These are phyloP conservation scores for Backusella australiensis DNA, from an alignment of 192 early-diverging fungal species.

Conservation along the genomic window DNA sequence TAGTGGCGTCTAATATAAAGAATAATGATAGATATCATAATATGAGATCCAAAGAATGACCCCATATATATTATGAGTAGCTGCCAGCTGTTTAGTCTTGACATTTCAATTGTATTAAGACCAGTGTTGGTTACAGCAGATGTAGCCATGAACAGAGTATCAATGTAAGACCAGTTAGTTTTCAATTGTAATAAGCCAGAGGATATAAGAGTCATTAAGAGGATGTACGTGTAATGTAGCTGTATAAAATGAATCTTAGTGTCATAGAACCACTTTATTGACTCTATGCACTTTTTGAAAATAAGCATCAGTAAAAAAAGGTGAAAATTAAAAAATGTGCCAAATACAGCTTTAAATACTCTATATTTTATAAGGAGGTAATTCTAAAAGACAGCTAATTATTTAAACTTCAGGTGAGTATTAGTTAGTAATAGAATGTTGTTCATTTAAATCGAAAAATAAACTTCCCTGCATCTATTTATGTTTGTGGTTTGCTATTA, in stretches of 20 bases:
- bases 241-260: constrained; percentile 34
- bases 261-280: constrained; percentile 16
- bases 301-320: not conserved
- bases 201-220: constrained; percentile 18
- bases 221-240: constrained; percentile 35
- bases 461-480: not conserved
- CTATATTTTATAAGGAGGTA: not conserved
- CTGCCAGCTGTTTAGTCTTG: constrained; percentile 21
- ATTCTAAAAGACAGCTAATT: not conserved
- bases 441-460: not conserved
- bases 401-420: not conserved
- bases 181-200: constrained; percentile 26
- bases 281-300: not conserved
- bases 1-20: constrained; percentile 26
- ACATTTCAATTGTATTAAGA: constrained; percentile 31
- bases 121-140: constrained; percentile 31
- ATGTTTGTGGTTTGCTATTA: not conserved
- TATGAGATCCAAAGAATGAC: constrained; percentile 29
- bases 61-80: constrained; percentile 14
- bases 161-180: constrained; percentile 23
- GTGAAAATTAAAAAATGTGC: not conserved
- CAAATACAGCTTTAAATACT: not conserved
- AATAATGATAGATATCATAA: constrained; percentile 26
- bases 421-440: not conserved
- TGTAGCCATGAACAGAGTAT: constrained; percentile 32